A percentile compares a stretch with the other conserved stretches of the same genome.
Evolutionary conservation across 2,329 filamentous ascomycete species (phyloP).

Genomic region (Ascochyta fabae): DNA sequence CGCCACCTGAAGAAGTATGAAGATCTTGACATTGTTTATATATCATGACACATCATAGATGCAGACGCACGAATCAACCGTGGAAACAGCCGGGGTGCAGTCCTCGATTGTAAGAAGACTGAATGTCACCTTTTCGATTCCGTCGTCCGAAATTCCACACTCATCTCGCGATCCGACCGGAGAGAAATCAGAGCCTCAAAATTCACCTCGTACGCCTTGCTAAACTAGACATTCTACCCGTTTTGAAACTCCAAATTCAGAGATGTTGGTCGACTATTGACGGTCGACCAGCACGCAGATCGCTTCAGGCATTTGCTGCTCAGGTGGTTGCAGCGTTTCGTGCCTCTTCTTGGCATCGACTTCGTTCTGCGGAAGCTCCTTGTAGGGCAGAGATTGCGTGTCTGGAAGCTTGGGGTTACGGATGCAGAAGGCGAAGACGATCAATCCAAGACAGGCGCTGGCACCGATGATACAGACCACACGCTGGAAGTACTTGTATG

Average conservation of each 20-base stretch:
- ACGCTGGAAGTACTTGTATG: slow-evolving; percentile 56
- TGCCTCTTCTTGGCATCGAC: not conserved
- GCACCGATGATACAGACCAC: slow-evolving; percentile 53
- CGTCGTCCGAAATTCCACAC: no score
- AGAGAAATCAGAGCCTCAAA: not conserved
- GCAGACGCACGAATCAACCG: not conserved
- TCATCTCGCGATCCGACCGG: no score
- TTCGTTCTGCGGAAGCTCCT: not conserved
- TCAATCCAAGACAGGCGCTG: slow-evolving; percentile 50
- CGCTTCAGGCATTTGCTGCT: not conserved
- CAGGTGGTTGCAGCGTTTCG: not conserved
- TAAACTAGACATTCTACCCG: not conserved
- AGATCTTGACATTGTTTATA: not conserved
- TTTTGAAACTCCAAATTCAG: not conserved
- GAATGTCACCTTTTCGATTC: not conserved
- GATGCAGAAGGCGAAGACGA: slow-evolving; percentile 54
- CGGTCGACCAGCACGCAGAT: not conserved
- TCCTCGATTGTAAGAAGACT: not conserved
- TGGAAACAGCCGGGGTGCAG: not conserved
- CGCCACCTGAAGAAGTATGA: slow-evolving; percentile 22
- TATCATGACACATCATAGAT: not conserved
- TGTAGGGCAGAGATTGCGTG: slow-evolving; percentile 52
- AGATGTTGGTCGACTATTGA: not conserved
- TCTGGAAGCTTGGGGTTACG: slow-evolving; percentile 55
- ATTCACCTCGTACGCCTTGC: not conserved